Conservation (phyloP, 202 grass and related monocot species). For the Digitaria exilis region DNA sequence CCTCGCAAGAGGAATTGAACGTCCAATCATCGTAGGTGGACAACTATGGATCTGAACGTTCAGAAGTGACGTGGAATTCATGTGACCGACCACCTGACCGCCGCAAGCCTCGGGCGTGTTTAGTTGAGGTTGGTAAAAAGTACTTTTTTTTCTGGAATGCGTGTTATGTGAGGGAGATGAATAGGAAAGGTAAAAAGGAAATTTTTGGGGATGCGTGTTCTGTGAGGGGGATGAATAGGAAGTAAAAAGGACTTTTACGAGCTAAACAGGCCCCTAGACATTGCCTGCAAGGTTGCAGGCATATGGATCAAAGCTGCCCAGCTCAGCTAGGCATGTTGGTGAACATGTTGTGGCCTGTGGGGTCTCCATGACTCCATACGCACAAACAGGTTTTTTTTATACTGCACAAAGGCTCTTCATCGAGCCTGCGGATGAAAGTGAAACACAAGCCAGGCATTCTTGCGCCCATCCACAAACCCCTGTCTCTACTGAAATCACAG, state of each 20-base stretch:
- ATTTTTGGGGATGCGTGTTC: no score
- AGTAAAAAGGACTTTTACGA: no score
- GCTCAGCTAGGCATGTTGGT: no score
- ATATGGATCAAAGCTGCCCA: neutral
- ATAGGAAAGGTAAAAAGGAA: no score
- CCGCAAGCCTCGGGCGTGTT: no score
- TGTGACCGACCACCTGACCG: conserved; percentile 2
- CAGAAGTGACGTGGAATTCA: conserved; percentile 8
- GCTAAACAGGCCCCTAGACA: no score
- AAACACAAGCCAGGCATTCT: neutral
- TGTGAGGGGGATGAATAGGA: no score
- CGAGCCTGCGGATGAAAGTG: conserved; percentile 11
- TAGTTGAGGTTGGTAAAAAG: no score
- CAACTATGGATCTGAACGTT: neutral
- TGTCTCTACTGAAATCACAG: neutral
- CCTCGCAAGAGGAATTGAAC: neutral
- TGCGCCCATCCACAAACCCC: neutral
- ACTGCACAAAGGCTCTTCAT: no score
- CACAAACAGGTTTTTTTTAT: no score
- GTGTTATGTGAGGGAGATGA: no score
- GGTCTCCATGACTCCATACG: neutral
- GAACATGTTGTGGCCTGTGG: conserved; percentile 5
- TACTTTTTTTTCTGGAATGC: no score
- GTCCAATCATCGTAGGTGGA: neutral
- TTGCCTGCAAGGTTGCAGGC: neutral